Conservation (phyloP, 257 asterid genomes). For the Nicotiana otophora region DNA sequence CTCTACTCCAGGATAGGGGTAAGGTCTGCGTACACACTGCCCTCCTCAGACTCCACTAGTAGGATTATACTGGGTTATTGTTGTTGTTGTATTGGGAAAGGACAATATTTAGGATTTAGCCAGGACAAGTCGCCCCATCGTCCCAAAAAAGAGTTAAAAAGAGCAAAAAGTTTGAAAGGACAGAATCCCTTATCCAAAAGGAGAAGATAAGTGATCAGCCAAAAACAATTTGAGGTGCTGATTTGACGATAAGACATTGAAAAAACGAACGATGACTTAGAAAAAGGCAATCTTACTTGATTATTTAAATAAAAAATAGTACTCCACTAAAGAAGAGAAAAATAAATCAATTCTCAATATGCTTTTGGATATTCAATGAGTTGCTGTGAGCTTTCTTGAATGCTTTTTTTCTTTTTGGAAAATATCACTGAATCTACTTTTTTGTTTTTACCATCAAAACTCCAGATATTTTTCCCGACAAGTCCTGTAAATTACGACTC, state of each 20-base stretch:
- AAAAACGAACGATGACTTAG: not conserved
- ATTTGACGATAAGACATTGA: not conserved
- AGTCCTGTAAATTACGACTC: not conserved
- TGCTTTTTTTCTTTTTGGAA: not conserved
- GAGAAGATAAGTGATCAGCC: not conserved
- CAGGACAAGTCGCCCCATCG: too few relatives aligned
- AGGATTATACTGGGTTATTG: too few relatives aligned
- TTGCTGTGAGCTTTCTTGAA: not conserved
- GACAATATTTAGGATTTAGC: not conserved
- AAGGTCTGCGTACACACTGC: too few relatives aligned
- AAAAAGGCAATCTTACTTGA: not conserved
- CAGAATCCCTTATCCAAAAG: not conserved
- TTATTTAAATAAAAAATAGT: not conserved
- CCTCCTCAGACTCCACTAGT: too few relatives aligned
- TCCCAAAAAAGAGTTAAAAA: not conserved
- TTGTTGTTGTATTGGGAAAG: not conserved
- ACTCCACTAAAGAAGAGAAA: not conserved
- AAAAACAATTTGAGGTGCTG: not conserved
- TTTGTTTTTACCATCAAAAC: not conserved
- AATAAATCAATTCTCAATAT: not conserved
- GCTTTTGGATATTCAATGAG: not conserved
- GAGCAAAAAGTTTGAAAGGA: not conserved
- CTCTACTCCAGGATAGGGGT: too few relatives aligned
- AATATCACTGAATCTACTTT: not conserved
- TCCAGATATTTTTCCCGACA: not conserved